Conservation (phyloP, 2,329 filamentous ascomycete species). For the Ambrosiella cleistominuta region DNA sequence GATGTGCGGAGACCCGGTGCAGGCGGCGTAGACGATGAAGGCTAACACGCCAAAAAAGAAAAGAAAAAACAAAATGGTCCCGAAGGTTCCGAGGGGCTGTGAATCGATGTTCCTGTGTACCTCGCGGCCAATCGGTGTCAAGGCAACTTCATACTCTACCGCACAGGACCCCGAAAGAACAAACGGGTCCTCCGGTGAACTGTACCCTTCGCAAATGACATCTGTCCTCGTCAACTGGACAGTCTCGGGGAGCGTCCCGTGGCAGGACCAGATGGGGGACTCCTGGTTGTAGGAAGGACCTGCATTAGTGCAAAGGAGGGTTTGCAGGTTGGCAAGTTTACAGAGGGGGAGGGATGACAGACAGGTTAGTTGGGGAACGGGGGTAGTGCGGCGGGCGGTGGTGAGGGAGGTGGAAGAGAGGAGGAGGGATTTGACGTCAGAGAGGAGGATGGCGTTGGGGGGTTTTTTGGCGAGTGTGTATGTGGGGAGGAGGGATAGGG, state of each 20-base stretch:
- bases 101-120: constrained; percentile 42
- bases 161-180: constrained; percentile 86
- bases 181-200: constrained; percentile 56
- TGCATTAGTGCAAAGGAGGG: constrained; percentile 82
- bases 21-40: constrained; percentile 46
- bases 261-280: constrained; percentile 85
- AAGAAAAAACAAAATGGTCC: constrained; percentile 37
- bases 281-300: constrained; percentile 62
- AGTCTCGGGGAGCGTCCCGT: constrained; percentile 40
- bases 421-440: constrained; percentile 57
- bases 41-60: constrained; percentile 41
- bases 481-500: not conserved
- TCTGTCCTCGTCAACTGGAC: constrained; percentile 67
- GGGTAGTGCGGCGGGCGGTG: constrained; percentile 53
- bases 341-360: constrained; percentile 47
- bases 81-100: constrained; percentile 15
- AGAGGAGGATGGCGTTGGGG: constrained; percentile 36
- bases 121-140: constrained; percentile 61
- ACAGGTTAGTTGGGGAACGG: constrained; percentile 68
- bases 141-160: constrained; percentile 66
- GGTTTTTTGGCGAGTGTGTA: not conserved
- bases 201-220: constrained; percentile 83
- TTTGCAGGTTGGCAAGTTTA: constrained; percentile 39
- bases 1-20: constrained; percentile 11
- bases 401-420: constrained; percentile 51